Conservation (phyloP, 345 rosid species). For the Noccaea bulbosa region DNA sequence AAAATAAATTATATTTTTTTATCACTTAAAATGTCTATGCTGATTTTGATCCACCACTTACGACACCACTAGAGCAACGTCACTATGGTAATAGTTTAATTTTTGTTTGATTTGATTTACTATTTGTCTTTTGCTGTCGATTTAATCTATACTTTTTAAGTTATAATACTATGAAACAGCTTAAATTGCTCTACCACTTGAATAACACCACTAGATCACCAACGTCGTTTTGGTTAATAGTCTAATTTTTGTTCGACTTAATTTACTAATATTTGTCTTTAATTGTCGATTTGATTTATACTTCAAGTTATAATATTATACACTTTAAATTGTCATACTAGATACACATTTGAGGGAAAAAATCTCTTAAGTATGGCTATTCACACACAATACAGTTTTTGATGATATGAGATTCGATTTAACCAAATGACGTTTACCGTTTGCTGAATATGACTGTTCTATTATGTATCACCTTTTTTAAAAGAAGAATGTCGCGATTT, state of each 20-base stretch:
- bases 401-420: neutral
- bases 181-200: neutral
- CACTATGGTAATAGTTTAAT: neutral
- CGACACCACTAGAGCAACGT: neutral
- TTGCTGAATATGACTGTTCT: constrained; percentile 1
- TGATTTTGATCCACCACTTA: neutral
- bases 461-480: neutral
- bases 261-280: neutral
- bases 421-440: neutral
- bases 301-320: neutral
- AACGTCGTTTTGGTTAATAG: neutral
- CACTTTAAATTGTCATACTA: constrained; percentile 1
- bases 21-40: neutral
- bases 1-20: neutral
- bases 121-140: neutral
- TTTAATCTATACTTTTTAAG: neutral
- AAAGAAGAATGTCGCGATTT: neutral
- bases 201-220: neutral
- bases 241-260: neutral
- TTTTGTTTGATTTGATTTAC: neutral
- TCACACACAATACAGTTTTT: constrained; percentile 10
- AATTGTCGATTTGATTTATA: neutral
- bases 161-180: neutral
- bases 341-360: neutral
- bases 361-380: constrained; percentile 14